Percentiles rank a stretch among this genome's conserved stretches.
Evolutionary conservation across 768 basidiomycete genomes (phyloP).

Genomic region (Boletus sp.): DNA sequence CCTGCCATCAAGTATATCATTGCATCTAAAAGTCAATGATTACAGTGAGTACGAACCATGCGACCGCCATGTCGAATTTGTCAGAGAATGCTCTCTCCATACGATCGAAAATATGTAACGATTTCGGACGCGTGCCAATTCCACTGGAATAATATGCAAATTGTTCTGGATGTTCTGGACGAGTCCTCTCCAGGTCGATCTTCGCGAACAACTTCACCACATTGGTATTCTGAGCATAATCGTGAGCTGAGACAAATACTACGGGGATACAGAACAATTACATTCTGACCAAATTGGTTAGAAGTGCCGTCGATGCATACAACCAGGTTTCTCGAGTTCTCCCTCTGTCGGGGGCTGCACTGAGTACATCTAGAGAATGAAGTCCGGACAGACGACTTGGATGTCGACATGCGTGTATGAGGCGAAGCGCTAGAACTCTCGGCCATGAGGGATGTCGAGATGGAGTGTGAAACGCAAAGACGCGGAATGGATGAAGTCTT

Average conservation of each 20-base stretch:
- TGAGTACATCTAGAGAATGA: constrained; percentile 7
- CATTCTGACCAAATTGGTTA: neutral
- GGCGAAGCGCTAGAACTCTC: neutral
- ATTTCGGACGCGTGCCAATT: neutral
- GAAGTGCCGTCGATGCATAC: neutral
- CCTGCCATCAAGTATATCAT: neutral
- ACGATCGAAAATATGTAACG: neutral
- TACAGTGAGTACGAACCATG: neutral
- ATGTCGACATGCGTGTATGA: neutral
- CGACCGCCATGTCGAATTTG: neutral
- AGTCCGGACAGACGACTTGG: neutral
- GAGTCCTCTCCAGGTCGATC: neutral
- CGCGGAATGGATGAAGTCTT: neutral
- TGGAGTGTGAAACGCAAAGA: neutral
- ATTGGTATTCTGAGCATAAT: neutral
- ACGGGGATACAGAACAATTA: neutral
- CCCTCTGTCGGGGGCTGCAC: constrained; percentile 11
- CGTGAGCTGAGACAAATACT: neutral
- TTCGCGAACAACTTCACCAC: neutral
- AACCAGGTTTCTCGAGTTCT: constrained; percentile 18
- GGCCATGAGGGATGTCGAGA: neutral
- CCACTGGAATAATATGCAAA: neutral
- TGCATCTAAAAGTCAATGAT: neutral
- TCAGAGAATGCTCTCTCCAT: neutral
- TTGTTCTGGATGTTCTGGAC: neutral